Percentiles rank a stretch among this genome's conserved stretches.
Conservation (phyloP, 108 stramenopile species). For the Skeletonema potamos region DNA sequence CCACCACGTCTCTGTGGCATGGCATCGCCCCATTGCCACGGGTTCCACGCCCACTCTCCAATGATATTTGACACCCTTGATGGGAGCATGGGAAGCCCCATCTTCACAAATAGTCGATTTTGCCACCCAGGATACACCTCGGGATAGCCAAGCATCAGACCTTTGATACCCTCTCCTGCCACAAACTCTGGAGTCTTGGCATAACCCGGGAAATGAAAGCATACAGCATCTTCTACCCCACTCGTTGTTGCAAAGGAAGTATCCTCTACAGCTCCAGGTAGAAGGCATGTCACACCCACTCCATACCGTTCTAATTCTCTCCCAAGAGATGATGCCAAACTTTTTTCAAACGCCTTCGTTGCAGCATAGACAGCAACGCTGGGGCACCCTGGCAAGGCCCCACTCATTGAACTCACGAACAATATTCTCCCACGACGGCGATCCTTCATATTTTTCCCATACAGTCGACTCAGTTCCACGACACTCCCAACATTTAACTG, state of each 20-base stretch:
- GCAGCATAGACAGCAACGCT: slow-evolving; percentile 79
- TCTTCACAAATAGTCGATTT: slow-evolving; percentile 66
- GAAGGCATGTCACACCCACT: slow-evolving; percentile 85
- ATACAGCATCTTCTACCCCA: slow-evolving; percentile 58
- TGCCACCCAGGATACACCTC: slow-evolving; percentile 77
- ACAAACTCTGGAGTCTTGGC: slow-evolving; percentile 56
- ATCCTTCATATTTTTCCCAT: slow-evolving; percentile 81
- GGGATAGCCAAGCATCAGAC: slow-evolving; percentile 70
- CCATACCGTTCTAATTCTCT: slow-evolving; percentile 82
- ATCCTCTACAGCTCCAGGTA: slow-evolving; percentile 80
- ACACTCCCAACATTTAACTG: slow-evolving; percentile 65
- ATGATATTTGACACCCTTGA: slow-evolving; percentile 60
- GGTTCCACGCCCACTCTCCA: slow-evolving; percentile 67
- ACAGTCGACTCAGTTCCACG: slow-evolving; percentile 60
- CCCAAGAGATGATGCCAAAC: slow-evolving; percentile 63
- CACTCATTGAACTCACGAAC: slow-evolving; percentile 76
- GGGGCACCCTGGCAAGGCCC: slow-evolving; percentile 60
- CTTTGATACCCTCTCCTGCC: slow-evolving; percentile 70
- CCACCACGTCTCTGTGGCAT: slow-evolving; percentile 15
- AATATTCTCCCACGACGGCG: slow-evolving; percentile 76
- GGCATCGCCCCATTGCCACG: slow-evolving; percentile 44
- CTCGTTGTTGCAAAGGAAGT: slow-evolving; percentile 65
- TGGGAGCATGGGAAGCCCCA: slow-evolving; percentile 64
- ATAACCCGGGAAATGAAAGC: slow-evolving; percentile 83
- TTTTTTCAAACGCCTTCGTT: slow-evolving; percentile 79